Conservation (phyloP, 495 filamentous ascomycete species). For the Aspergillus bridgeri region DNA sequence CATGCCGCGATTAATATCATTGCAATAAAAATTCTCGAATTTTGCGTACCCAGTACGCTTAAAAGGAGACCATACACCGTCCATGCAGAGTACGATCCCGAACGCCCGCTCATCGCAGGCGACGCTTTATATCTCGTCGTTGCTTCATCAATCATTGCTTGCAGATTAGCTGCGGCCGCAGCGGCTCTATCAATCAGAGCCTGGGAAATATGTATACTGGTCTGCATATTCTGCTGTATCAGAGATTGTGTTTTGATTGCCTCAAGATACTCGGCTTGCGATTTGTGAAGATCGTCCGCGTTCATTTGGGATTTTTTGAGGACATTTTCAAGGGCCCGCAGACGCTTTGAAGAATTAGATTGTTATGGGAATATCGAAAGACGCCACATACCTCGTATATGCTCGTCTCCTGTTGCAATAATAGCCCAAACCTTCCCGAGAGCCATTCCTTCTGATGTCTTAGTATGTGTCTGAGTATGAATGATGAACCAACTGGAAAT, state of each 20-base stretch:
- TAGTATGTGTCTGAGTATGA: conserved; percentile 7
- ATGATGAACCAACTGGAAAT: not conserved
- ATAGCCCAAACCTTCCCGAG: conserved; percentile 22
- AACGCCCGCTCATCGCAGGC: conserved; percentile 19
- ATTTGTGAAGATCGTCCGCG: conserved; percentile 33
- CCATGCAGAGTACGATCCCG: conserved; percentile 25
- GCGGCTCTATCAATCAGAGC: conserved; percentile 37
- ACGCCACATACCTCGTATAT: conserved; percentile 31
- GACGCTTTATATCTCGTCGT: conserved; percentile 30
- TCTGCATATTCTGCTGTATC: conserved; percentile 32
- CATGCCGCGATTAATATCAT: conserved; percentile 22
- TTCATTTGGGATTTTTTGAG: conserved; percentile 34
- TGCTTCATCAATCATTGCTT: conserved; percentile 39
- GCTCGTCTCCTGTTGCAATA: conserved; percentile 31
- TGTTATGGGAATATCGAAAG: not conserved
- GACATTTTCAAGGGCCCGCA: conserved; percentile 32
- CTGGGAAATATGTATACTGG: conserved; percentile 33
- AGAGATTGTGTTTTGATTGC: conserved; percentile 29
- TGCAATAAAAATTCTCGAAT: conserved; percentile 17
- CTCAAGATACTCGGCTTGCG: conserved; percentile 39
- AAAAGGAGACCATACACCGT: conserved; percentile 22
- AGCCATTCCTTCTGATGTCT: conserved; percentile 31
- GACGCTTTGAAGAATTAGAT: conserved; percentile 30
- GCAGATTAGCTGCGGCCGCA: conserved; percentile 38
- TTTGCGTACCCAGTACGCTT: conserved; percentile 24